Evolutionary conservation across 176 grass and related monocot genomes (phyloP).

Genomic region (Musa acuminata): DNA sequence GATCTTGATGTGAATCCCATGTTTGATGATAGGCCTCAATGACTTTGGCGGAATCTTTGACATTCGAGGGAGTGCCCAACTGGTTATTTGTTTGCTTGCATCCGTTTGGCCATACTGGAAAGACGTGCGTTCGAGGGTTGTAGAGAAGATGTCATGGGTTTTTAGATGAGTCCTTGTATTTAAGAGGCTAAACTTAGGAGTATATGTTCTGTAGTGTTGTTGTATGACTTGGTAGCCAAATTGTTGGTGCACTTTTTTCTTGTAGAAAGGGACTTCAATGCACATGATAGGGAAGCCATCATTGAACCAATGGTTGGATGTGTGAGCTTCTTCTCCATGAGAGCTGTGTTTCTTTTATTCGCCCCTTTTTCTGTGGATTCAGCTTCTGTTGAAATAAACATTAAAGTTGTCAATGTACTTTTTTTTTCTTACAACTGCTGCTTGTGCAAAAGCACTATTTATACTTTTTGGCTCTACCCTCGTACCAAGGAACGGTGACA

Average conservation of each 20-base stretch:
- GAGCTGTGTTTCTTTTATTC: not conserved
- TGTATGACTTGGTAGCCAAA: conserved; percentile 3
- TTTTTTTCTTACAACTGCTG: not conserved
- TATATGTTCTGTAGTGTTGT: not conserved
- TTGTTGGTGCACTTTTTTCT: not conserved
- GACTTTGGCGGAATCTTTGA: conserved; percentile 12
- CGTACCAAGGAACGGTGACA: not conserved
- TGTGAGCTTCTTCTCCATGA: not conserved
- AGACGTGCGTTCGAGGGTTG: not conserved
- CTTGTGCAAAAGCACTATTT: not conserved
- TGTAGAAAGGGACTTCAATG: not conserved
- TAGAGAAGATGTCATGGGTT: not conserved
- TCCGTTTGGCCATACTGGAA: not conserved
- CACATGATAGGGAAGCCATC: not conserved
- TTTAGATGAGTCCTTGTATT: not conserved
- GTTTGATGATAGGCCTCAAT: not conserved
- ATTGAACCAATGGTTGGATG: not conserved
- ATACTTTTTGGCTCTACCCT: not conserved
- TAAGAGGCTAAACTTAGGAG: not conserved
- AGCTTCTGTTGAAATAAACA: conserved; percentile 1
- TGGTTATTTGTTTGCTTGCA: conserved; percentile 13
- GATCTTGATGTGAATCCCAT: not conserved
- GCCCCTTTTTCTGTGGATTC: not conserved
- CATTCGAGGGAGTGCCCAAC: not conserved
- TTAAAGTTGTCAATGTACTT: not conserved